Base-by-base conservation (phyloP, 2,329 filamentous ascomycete species). In the Fusarium scirpi region DNA sequence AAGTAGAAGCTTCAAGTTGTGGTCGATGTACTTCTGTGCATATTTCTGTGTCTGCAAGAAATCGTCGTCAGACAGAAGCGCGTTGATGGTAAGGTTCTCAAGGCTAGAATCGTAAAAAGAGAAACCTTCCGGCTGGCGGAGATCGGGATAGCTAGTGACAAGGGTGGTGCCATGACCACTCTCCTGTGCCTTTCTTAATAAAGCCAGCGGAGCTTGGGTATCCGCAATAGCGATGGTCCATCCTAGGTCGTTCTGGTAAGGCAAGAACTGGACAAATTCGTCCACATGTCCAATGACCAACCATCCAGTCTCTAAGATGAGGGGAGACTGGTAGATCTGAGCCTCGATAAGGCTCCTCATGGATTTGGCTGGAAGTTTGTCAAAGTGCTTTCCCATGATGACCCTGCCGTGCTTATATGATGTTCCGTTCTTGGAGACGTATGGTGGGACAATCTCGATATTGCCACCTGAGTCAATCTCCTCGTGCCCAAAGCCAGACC, bases 151-250 rank as follows among this genome's bases (percentile, higher is more conserved):
- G 15, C 41, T 61, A 10, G 61, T 47, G 20, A 27, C 40, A 4
- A 54, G 49, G 12, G 49, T 25, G 27, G 55, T 51, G 8, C 79
- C 79, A 40, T 77, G 63, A 1, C 79, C 79, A 3, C 54, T 52
- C 1, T 48, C 32, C 15, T 70, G 29, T 1, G 76, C 73, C 4
- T 70, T 54, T 6, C 66, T 34, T 6, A 79, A 66, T 9, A 79
- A 58, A 3, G 74, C 40, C 6, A 81, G 52, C 0, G 73, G 78
- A 0, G 67, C 70, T 1, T 45, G 25, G 0, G 77, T 72, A 38
- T 77, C 75, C 3, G 62, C 69, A 18, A 73, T 69, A 18, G 70
- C 58, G 44, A 78, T 65, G 16, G 72, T 69, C 66, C 72, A 78
- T 22, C 75, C 76, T 20, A 74, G 72, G 16, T 59, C 43, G 25